Evolutionary conservation across 1,284 basidiomycete species (phyloP).

Genomic region (Uromyces viciae-fabae): DNA sequence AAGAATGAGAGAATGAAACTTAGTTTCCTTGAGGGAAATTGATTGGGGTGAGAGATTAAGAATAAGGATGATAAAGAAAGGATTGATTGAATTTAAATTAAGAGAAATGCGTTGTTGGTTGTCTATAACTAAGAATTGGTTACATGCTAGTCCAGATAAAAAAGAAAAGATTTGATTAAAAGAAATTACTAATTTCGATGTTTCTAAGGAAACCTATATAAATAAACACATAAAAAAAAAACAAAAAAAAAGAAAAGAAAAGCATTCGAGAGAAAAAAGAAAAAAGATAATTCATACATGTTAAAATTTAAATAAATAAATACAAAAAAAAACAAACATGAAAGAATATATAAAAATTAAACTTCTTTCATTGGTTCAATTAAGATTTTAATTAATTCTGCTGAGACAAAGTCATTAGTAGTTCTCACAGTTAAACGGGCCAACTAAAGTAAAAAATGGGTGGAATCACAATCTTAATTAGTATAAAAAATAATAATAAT

Average conservation of each 20-base stretch:
- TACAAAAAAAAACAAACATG: background rate
- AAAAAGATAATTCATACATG: background rate
- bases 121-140: no score
- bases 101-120: no score
- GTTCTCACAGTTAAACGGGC: slow-evolving; percentile 90
- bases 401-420: slow-evolving; percentile 86
- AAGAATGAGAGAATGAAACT: no score
- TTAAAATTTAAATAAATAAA: background rate
- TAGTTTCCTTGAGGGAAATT: no score
- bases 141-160: no score
- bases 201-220: no score
- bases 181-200: no score
- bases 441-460: slow-evolving; percentile 60
- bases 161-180: no score
- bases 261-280: background rate
- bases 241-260: background rate
- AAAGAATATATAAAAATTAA: background rate
- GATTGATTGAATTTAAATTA: no score
- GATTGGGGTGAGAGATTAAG: no score
- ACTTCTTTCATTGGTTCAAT: slow-evolving; percentile 26
- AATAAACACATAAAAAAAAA: background rate
- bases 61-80: no score
- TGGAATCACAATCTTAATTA: background rate
- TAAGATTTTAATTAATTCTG: slow-evolving; percentile 63
- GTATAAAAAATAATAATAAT: slow-evolving; percentile 7